These are phyloP conservation scores for Excoecaria cochinchinensis DNA, from an alignment of 345 rosid species.

Conservation along the genomic window DNA sequence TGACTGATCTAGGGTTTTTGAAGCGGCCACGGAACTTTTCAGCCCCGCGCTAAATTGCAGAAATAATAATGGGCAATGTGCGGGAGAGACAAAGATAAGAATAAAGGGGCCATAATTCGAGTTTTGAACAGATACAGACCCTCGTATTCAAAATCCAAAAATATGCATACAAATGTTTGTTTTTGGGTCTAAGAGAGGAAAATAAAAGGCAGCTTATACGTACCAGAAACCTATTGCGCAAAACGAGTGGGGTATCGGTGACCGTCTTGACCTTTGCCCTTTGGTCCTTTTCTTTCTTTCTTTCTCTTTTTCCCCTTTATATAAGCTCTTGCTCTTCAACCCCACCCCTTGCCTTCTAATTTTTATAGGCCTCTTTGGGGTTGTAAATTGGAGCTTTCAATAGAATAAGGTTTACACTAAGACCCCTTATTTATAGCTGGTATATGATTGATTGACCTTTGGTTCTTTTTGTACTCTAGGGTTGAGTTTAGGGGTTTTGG, in stretches of 20 bases:
- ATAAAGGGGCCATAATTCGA: slow-evolving; percentile 20
- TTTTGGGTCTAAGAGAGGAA: slow-evolving; percentile 1
- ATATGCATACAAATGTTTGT: neutral
- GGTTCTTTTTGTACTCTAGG: slow-evolving; percentile 27
- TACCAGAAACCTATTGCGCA: slow-evolving; percentile 28
- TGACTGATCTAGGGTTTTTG: slow-evolving; percentile 37
- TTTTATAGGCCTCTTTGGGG: neutral
- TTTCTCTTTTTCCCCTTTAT: neutral
- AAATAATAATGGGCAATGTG: neutral
- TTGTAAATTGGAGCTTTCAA: neutral
- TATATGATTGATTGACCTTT: slow-evolving; percentile 15
- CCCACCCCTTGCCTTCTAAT: neutral
- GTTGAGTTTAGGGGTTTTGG: slow-evolving; percentile 17
- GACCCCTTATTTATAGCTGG: slow-evolving; percentile 25
- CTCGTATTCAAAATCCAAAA: slow-evolving; percentile 18
- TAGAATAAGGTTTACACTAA: slow-evolving; percentile 9
- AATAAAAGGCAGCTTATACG: neutral
- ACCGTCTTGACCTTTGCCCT: slow-evolving; percentile 24
- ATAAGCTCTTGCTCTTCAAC: neutral
- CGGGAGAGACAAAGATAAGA: neutral
- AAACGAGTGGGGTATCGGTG: neutral
- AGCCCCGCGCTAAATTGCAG: slow-evolving; percentile 30
- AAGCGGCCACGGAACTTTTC: neutral
- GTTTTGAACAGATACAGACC: slow-evolving; percentile 34
- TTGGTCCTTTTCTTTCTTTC: slow-evolving; percentile 16